Evolutionary conservation across 2,329 filamentous ascomycete genomes (phyloP).

Genomic region (Trichoderma endophyticum): DNA sequence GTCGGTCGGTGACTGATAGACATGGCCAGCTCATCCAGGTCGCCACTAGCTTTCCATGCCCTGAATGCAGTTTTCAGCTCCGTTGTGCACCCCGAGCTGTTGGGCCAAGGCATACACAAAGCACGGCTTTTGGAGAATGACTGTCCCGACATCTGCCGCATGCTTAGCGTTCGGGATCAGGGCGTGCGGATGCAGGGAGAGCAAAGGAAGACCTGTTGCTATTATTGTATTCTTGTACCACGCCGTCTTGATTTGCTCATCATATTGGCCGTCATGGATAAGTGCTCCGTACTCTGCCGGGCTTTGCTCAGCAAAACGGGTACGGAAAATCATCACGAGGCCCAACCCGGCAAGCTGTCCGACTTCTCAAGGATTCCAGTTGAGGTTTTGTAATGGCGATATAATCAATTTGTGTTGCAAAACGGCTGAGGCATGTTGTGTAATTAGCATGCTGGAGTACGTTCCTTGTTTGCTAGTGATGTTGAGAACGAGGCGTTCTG

Average conservation of each 20-base stretch:
- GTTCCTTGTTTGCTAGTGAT: neutral
- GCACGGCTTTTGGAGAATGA: neutral
- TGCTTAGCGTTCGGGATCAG: neutral
- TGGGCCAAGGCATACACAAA: neutral
- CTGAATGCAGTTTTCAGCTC: conserved; percentile 11
- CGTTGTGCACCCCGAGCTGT: conserved; percentile 4
- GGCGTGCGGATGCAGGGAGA: neutral
- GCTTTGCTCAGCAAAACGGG: neutral
- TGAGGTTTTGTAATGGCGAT: neutral
- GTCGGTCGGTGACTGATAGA: conserved; percentile 9
- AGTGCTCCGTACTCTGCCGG: neutral
- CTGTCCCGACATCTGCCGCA: conserved; percentile 4
- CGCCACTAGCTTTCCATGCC: conserved; percentile 10
- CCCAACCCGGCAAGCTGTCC: neutral
- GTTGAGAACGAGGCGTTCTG: conserved; percentile 8
- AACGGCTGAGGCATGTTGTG: neutral
- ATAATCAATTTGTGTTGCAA: neutral
- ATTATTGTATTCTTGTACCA: conserved; percentile 1
- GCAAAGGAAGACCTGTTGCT: neutral
- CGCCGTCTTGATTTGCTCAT: neutral
- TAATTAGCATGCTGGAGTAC: conserved; percentile 6
- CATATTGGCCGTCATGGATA: neutral
- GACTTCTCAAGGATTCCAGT: neutral
- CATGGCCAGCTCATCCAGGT: conserved; percentile 14
- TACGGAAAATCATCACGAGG: neutral